Evolutionary conservation across 352 stramenopile species (phyloP), one percentile per base, ranked within the genome.

Genomic region (Globisporangium viniferum): DNA sequence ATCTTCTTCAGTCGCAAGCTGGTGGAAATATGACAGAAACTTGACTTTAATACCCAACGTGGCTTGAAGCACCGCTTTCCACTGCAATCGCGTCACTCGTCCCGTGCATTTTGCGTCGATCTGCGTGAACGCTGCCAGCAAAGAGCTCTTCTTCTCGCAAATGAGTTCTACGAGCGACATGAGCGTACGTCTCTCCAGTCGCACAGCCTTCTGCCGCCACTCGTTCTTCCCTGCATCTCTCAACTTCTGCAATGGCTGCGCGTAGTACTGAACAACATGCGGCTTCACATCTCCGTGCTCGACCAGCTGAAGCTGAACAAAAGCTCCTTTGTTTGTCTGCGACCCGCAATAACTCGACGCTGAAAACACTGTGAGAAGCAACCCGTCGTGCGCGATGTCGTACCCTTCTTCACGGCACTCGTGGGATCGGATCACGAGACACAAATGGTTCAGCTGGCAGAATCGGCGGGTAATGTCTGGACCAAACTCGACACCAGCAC

Each of bases 381-480:
- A 63, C 10, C 88, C 88, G 56, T 97, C 87, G 70, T 97, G 90
- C n/a, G 76, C 73, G 24, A 93, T 91, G 31, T 96, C 86, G 64
- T 95, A 98, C 0, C 94, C 94, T 76, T 98, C 82, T 72, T 93
- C 80, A 56, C 95, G 86, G 64, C 91, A 98, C 71, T 98, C 93
- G 63, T 98, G 94, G 1, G 90, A 98, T n/a, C 94, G 90, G 71
- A 98, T 97, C 29, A 98, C 86, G 2, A 98, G 75, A 41, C 78
- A 91, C 14, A 98, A 71, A 36, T 84, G 72, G 70, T 98, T 98
- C 10, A 82, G 67, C 14, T 78, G 64, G 27, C 93, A 96, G 73
- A 98, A 98, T 2, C 81, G 74, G 59, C 93, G 84, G 0, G 93
- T 98, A n/a, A 98, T 91, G 62, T 98, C 89, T 3, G 88, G 88